These are phyloP conservation scores for Gaultheria prostrata DNA, from an alignment of 148 eudicot genomes.

Conservation along the genomic window DNA sequence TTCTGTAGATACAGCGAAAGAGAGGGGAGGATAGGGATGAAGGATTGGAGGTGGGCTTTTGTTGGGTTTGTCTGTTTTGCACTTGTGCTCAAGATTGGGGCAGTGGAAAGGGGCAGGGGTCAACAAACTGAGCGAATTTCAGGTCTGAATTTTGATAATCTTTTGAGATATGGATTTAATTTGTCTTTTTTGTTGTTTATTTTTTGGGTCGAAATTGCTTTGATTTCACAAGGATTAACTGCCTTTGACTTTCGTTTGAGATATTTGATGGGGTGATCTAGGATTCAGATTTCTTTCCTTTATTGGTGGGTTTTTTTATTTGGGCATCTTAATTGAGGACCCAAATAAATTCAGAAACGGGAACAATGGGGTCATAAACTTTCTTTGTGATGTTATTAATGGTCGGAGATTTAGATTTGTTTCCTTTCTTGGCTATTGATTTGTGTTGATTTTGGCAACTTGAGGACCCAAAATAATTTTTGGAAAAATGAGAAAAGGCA, in stretches of 20 bases:
- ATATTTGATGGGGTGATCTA: not conserved
- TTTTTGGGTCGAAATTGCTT: not conserved
- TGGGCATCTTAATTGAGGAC: not conserved
- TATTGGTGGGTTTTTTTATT: conserved; percentile 11
- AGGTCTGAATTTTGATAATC: conserved; percentile 22
- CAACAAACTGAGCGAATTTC: conserved; percentile 53
- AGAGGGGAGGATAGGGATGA: conserved; percentile 25
- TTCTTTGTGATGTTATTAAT: not conserved
- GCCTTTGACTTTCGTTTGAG: not conserved
- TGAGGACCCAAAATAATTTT: not conserved
- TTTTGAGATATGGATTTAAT: not conserved
- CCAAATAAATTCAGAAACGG: not conserved
- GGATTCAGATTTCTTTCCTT: conserved; percentile 11
- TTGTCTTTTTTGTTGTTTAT: not conserved
- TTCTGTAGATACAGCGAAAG: too few species aligned
- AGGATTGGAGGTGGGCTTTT: conserved; percentile 31
- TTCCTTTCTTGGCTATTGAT: not conserved
- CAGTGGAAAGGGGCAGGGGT: conserved; percentile 29
- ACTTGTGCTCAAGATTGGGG: conserved; percentile 23
- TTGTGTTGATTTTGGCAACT: conserved; percentile 8
- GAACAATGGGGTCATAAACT: not conserved
- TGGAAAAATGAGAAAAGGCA: not conserved
- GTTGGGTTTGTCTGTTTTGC: conserved; percentile 24
- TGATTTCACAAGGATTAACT: not conserved
- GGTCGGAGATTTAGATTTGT: conserved; percentile 10